Percentiles rank a stretch among this genome's conserved stretches.
Conservation (phyloP, 2,329 filamentous ascomycete genomes). For the Pezicula radicicola region DNA sequence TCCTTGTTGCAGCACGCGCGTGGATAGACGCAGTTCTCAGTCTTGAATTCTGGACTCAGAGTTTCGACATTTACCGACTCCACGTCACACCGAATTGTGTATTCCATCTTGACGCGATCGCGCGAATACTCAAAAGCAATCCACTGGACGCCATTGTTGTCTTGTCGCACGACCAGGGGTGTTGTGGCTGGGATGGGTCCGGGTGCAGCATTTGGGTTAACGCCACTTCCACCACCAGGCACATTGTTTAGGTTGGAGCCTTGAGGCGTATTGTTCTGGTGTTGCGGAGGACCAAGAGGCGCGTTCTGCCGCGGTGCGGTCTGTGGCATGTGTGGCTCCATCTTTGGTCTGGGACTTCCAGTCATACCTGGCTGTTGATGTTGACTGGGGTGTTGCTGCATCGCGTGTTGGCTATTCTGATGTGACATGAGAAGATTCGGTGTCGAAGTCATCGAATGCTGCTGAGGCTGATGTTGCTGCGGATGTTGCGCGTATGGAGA, state of each 20-base stretch:
- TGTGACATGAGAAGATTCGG: constrained; percentile 67
- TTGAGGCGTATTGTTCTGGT: constrained; percentile 37
- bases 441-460: constrained; percentile 61
- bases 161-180: constrained; percentile 88
- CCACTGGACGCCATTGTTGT: constrained; percentile 97
- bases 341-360: constrained; percentile 60
- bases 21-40: constrained; percentile 97
- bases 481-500: constrained; percentile 61
- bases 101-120: constrained; percentile 98
- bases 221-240: constrained; percentile 46
- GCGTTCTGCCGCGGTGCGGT: constrained; percentile 55
- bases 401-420: constrained; percentile 49
- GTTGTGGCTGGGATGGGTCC: constrained; percentile 97
- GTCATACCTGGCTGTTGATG: constrained; percentile 58
- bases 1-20: constrained; percentile 93
- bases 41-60: constrained; percentile 86
- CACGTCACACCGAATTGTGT: constrained; percentile 96
- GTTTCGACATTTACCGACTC: constrained; percentile 93
- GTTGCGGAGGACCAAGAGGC: constrained; percentile 41
- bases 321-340: constrained; percentile 60
- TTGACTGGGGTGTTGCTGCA: constrained; percentile 53
- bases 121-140: constrained; percentile 98
- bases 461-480: constrained; percentile 43
- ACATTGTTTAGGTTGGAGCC: constrained; percentile 38
- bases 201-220: constrained; percentile 88